A percentile compares a stretch with the other conserved stretches of the same genome.
These are phyloP conservation scores for Phaffia australis DNA, from an alignment of 768 basidiomycete genomes.

Conservation along the genomic window DNA sequence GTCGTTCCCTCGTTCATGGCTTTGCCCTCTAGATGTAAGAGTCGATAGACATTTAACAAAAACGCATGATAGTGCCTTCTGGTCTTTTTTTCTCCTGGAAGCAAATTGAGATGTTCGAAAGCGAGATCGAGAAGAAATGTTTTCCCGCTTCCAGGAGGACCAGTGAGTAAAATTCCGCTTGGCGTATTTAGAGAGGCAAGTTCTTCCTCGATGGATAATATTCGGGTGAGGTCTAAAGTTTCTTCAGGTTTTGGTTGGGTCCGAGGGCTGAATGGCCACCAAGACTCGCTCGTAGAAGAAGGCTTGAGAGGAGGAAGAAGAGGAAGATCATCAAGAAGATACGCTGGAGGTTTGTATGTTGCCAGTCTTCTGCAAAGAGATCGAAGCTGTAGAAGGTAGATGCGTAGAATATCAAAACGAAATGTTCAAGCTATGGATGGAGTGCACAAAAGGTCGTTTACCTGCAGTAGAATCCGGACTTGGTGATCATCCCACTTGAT, in stretches of 20 bases:
- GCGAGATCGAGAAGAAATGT: conserved; percentile 21
- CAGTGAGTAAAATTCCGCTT: conserved; percentile 9
- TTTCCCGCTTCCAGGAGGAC: conserved; percentile 23
- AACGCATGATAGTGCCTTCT: conserved; percentile 24
- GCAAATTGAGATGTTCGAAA: conserved; percentile 9
- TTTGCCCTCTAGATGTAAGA: conserved; percentile 18
- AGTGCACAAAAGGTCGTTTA: background rate
- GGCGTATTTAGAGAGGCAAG: conserved; percentile 4
- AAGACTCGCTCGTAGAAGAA: background rate
- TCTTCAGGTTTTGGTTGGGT: background rate
- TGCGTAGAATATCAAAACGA: too few species aligned
- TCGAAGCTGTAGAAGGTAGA: conserved; percentile 13
- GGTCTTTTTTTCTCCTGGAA: conserved; percentile 7
- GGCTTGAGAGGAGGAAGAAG: background rate
- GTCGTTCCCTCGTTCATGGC: background rate
- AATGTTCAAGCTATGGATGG: background rate
- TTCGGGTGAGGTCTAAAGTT: conserved; percentile 10
- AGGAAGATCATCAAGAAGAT: conserved; percentile 8
- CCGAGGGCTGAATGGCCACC: conserved; percentile 13
- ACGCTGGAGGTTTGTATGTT: conserved; percentile 11
- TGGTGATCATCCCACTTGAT: conserved; percentile 25
- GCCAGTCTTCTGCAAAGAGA: conserved; percentile 8
- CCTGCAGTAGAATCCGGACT: conserved; percentile 14
- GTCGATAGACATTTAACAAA: conserved; percentile 21
- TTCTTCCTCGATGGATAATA: conserved; percentile 20